A percentile compares a stretch with the other conserved stretches of the same genome.
phyloP scores from a whole-genome alignment of 75 land plant species.

The Pinus taeda region DNA sequence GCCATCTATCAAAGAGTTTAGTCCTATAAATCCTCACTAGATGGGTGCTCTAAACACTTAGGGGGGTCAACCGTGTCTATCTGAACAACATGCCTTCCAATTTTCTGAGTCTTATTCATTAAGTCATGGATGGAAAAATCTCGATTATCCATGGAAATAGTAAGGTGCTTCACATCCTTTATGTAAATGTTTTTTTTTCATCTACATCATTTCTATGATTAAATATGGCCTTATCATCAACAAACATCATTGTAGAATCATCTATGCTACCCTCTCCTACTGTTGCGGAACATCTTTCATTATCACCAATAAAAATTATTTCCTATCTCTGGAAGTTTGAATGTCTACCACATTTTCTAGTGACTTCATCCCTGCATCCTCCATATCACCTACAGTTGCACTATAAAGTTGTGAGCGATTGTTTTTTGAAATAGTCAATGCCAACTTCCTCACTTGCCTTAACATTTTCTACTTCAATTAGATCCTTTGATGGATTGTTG shows the following conservation, averaged over 20 bases:
- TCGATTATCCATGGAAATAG: background rate
- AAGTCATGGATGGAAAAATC: background rate
- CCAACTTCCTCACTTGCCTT: constrained; percentile 29
- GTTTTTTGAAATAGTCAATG: constrained; percentile 47
- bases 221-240: background rate
- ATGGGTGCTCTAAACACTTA: background rate
- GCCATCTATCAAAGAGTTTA: background rate
- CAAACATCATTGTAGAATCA: background rate
- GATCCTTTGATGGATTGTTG: constrained; percentile 4
- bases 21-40: background rate
- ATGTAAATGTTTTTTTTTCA: constrained; percentile 1
- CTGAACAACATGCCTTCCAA: background rate
- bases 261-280: constrained; percentile 1
- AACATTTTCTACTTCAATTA: constrained; percentile 10
- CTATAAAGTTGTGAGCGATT: constrained; percentile 45
- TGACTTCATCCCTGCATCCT: constrained; percentile 87
- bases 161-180: background rate
- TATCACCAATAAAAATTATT: background rate
- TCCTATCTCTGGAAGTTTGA: constrained; percentile 47
- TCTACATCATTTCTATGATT: background rate
- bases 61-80: background rate
- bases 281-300: background rate
- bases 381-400: constrained; percentile 34
- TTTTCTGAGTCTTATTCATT: background rate
- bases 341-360: constrained; percentile 92